Evolutionary conservation across 2,329 filamentous ascomycete species (phyloP), one percentile per base, ranked within the genome.

Genomic region (Sclerotinia sclerotiorum): DNA sequence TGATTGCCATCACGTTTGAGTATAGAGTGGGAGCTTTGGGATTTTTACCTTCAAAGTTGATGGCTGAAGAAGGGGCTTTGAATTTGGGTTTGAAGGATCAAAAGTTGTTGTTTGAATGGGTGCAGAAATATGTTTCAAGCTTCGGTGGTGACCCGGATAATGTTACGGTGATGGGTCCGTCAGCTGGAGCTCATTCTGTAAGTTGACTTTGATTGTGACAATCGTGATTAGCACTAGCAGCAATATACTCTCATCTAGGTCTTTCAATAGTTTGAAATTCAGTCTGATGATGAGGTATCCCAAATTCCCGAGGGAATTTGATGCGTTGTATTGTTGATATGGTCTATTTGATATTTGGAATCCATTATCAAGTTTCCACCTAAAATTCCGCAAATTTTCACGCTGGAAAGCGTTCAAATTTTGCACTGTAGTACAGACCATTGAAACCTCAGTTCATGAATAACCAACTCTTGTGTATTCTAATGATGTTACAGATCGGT

Each of bases 61-160:
- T 85, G 42, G 80, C 82, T 19, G 82, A 82, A 46, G 83, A 83
- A 64, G 88, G 86, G 0, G 72, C 85, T 51, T 79, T 89, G 65
- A 93, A 92, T 73, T 77, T 89, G 27, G 90, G 90, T 1, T 78
- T 91, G 69, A 81, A 83, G 71, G 89, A 91, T 74, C 88, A 90
- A 77, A 81, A 84, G 69, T 74, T 84, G 19, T 80, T 86, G 17
- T 79, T 90, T 29, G 78, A 82, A 68, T 91, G 88, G 88, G 83
- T 90, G 35, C 80, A 81, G 70, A 79, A 83, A 35, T 89, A 89
- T 76, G 85, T 88, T 66, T 82, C 76, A 7, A 79, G 77, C 5
- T 89, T 90, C 77, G 88, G 87, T 0, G 88, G 88, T 2, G 84
- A 90, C 73, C 80, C 80, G 2, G 77, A 79, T 13, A 83, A 85